Evolutionary conservation across 306 rosid species (phyloP), one percentile per base, ranked within the genome.

Genomic region (Trifolium subterraneum): DNA sequence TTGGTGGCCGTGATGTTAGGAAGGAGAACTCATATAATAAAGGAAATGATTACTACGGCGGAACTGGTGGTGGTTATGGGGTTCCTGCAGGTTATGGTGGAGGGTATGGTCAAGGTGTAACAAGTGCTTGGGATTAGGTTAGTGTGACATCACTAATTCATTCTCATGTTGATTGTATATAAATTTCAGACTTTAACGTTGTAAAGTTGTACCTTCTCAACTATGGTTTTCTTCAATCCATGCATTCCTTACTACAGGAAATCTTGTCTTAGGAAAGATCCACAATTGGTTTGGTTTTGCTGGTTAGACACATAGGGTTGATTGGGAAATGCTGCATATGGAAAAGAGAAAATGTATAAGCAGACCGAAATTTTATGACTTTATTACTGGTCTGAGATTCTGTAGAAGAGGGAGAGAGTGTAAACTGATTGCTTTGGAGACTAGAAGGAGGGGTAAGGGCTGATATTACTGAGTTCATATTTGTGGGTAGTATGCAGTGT

Each of bases 61-160:
- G 89, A 65, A 76, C 85, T 3, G 90, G 86, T 6, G 90, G 85
- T 14, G 91, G 91, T 70, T 78, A 82, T 71, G 90, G 93, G 45
- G 80, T 50, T 51, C 68, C 85, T 36, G 84, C 86, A 14, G 75
- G 80, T 52, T 90, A 88, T 72, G 85, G 82, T 58, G 88, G 87
- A 35, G 83, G 84, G 41, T 81, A 80, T 70, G 84, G 86, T 62
- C 82, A 81, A 25, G 90, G 91, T 36, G 82, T 83, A 79, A 60
- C 90, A 20, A 90, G 96, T 80, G 96, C 96, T 61, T 90, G 96
- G 96, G 96, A 90, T 78, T 88, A 84, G 77, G 87, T 78, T 86
- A 82, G 74, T 61, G 68, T 55, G 56, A 64, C 72, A 23, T 70
- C 66, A 22, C 65, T 72, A 22, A 68, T 71, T 75, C 74, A 77